These are phyloP conservation scores for Penicillium sclerotigenum DNA, from an alignment of 2,329 filamentous ascomycete species.

Conservation along the genomic window DNA sequence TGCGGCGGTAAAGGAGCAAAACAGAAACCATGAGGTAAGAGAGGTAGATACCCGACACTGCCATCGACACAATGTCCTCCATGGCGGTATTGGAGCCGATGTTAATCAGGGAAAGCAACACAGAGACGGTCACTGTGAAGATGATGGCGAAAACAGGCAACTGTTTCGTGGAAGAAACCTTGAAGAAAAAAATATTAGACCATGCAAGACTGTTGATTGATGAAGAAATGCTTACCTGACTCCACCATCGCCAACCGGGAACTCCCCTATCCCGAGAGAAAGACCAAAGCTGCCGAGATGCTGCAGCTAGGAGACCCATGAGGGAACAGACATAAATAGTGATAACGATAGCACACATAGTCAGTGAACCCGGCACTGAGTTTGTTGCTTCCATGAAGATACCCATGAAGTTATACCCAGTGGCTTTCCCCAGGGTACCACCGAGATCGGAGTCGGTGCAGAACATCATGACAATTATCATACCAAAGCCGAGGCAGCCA, in stretches of 20 bases:
- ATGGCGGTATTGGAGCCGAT: conserved; percentile 51
- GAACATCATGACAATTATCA: conserved; percentile 38
- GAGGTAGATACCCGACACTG: conserved; percentile 44
- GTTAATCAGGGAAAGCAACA: conserved; percentile 49
- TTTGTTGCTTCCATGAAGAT: conserved; percentile 31
- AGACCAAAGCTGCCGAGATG: conserved; percentile 35
- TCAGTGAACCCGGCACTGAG: conserved; percentile 22
- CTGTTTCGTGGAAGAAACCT: conserved; percentile 7
- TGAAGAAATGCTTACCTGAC: conserved; percentile 19
- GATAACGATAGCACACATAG: conserved; percentile 27
- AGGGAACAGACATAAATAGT: conserved; percentile 29
- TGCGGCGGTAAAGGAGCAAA: conserved; percentile 44
- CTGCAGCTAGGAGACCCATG: conserved; percentile 33
- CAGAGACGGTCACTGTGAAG: conserved; percentile 26
- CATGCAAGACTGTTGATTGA: not conserved
- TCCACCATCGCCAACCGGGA: conserved; percentile 29
- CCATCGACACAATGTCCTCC: conserved; percentile 50
- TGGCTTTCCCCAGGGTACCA: conserved; percentile 20
- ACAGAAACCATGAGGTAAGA: conserved; percentile 50
- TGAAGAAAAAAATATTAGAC: not conserved
- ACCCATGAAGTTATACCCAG: conserved; percentile 35
- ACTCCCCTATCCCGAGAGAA: conserved; percentile 40
- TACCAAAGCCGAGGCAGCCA: conserved; percentile 34
- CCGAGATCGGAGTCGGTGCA: conserved; percentile 33
- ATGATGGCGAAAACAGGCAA: conserved; percentile 29